phyloP scores from a whole-genome alignment of 805 yeast species.

The Danielozyma ontarioensis region DNA sequence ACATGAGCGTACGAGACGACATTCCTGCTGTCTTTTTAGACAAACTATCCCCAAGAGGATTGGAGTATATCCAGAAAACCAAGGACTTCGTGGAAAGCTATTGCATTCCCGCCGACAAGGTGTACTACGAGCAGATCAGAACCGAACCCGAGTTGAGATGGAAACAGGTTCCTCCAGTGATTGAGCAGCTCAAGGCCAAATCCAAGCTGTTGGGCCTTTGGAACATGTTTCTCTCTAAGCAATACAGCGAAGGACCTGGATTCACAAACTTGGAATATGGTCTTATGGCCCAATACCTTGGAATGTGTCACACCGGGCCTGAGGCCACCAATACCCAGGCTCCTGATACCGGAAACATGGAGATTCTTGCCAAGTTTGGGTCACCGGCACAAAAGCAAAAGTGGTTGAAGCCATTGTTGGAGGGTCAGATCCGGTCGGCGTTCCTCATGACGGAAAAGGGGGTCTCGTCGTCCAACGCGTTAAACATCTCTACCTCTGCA shows the following conservation, averaged over 20 bases:
- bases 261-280: slow-evolving; percentile 61
- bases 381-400: slow-evolving; percentile 29
- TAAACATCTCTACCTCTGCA: slow-evolving; percentile 49
- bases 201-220: slow-evolving; percentile 52
- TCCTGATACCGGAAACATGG: slow-evolving; percentile 66
- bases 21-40: slow-evolving; percentile 38
- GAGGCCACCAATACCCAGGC: slow-evolving; percentile 58
- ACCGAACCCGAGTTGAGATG: slow-evolving; percentile 41
- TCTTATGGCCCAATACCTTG: slow-evolving; percentile 58
- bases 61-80: slow-evolving; percentile 33
- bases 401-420: slow-evolving; percentile 50
- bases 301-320: slow-evolving; percentile 49
- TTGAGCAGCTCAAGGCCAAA: slow-evolving; percentile 47
- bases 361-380: slow-evolving; percentile 40
- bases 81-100: slow-evolving; percentile 52
- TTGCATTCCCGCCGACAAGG: slow-evolving; percentile 51
- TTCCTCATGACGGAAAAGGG: slow-evolving; percentile 64
- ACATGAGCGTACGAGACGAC: slow-evolving; percentile 22
- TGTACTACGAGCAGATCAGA: slow-evolving; percentile 37
- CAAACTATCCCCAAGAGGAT: slow-evolving; percentile 29
- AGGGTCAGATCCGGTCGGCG: slow-evolving; percentile 55
- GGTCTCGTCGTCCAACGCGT: slow-evolving; percentile 56
- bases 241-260: slow-evolving; percentile 49
- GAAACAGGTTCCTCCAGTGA: slow-evolving; percentile 41
- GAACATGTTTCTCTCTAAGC: slow-evolving; percentile 53